Evolutionary conservation across 257 asterid genomes (phyloP), one percentile per base, ranked within the genome.

Genomic region (Fraxinus quadrangulata): DNA sequence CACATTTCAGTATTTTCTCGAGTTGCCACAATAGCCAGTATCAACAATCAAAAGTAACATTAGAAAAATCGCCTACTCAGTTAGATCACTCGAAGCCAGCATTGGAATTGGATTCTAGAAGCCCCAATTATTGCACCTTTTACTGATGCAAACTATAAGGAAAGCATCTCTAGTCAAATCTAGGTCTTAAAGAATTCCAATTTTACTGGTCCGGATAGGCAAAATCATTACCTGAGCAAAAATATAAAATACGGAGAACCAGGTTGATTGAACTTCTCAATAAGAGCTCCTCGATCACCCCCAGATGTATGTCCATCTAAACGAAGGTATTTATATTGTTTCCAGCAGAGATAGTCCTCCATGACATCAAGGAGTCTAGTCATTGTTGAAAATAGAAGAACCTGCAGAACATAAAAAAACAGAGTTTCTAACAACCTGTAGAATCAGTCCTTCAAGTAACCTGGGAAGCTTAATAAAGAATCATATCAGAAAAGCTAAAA

Each of bases 241-340:
- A 96, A 96, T 85, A 96, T 87, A 73, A 96, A 96, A 86, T 86
- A 96, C 7, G 99, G 99, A 79, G 99, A 96, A 71, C 79, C 86
- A 59, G 99, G 90, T 79, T 87, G 80, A 84, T 96, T 96, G 87
- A 96, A 96, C 77, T 75, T 77, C 1, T 96, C 99, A 70, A 96
- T 93, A 78, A 96, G 90, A 77, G 92, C 94, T 68, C 99, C 99
- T 51, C 99, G 93, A 80, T 96, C 98, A 59, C 99, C 98, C 74
- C 99, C 99, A 67, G 94, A 92, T 81, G 99, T 96, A 81, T 96
- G 99, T 17, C 99, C 99, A 84, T 96, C 99, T 84, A 96, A 87
- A 71, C 99, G 97, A 37, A 96, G 92, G 83, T 96, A 96, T 79
- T 73, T 92, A 68, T 93, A 96, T 77, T 96, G 94, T 87, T 96